Conservation (phyloP, 768 basidiomycete genomes). For the Tylopilus rubrobrunneus region DNA sequence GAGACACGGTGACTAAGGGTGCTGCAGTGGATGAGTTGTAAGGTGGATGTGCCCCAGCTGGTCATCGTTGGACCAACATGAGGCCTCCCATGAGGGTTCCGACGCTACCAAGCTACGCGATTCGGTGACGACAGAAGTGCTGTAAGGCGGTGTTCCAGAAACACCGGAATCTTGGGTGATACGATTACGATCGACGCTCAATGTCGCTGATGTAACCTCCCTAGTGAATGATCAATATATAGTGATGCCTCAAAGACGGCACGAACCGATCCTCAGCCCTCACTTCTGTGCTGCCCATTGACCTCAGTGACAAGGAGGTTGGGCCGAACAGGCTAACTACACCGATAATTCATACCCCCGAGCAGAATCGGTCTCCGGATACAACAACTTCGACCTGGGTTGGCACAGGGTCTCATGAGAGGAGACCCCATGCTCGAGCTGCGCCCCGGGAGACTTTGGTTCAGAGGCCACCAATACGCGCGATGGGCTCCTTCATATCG, state of each 20-base stretch:
- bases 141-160: neutral
- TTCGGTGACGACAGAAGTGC: neutral
- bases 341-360: no score
- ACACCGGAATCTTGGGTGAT: neutral
- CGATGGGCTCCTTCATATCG: no score
- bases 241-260: neutral
- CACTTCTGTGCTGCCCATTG: no score
- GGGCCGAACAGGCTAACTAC: no score
- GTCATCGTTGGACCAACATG: neutral
- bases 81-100: neutral
- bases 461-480: no score
- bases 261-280: constrained; percentile 11
- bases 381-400: no score
- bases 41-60: neutral
- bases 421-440: no score
- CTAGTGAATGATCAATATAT: constrained; percentile 9
- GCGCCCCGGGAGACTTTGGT: no score
- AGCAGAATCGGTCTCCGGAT: no score
- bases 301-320: no score
- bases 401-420: no score
- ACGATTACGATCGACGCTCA: neutral
- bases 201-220: neutral
- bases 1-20: no score
- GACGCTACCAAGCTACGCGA: neutral
- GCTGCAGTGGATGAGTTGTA: neutral